Evolutionary conservation across 2,329 filamentous ascomycete species (phyloP), one percentile per base, ranked within the genome.

Genomic region (Chalara sp.): DNA sequence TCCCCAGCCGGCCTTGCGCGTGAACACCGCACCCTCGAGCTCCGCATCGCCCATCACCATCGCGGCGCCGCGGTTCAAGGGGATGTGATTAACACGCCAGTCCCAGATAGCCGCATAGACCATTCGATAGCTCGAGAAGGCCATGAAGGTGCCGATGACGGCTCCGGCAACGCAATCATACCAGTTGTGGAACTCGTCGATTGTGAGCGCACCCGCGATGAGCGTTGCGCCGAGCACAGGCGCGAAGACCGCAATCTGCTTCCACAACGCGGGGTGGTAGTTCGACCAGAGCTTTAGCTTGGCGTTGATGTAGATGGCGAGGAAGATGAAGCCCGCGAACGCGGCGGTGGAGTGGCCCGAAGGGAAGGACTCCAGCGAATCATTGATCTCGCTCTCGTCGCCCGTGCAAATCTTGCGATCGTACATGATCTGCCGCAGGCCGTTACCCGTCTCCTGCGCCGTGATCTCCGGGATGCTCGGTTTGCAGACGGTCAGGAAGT

Each of bases 261-360:
- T 89, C 86, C 85, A 89, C 76, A 87, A 81, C 10, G 81, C 73
- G 0, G 86, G 80, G 62, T 88, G 85, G 64, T 86, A 84, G 71
- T 87, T 84, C 56, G 79, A 71, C 59, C 83, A 88, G 50, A 88
- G 78, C 73, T 89, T 89, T 57, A 90, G 75, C 71, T 89, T 89
- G 45, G 83, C 86, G 65, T 89, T 89, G 43, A 90, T 77, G 69
- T 89, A 90, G 1, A 89, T 72, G 58, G 76, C 84, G 3, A 89
- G 69, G 63, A 79, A 89, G 28, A 87, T 75, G 58, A 87, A 85
- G 5, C 84, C 84, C 0, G 82, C 83, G 52, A 88, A 89, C 0
- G 84, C 84, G 1, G 85, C 85, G 0, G 85, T 87, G 5, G 83
- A 82, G 66, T 90, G 86, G 1, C 87, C 87, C 1, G 80, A 85